Evolutionary conservation across 768 basidiomycete species (phyloP).

Genomic region (Kwoniella sp.): DNA sequence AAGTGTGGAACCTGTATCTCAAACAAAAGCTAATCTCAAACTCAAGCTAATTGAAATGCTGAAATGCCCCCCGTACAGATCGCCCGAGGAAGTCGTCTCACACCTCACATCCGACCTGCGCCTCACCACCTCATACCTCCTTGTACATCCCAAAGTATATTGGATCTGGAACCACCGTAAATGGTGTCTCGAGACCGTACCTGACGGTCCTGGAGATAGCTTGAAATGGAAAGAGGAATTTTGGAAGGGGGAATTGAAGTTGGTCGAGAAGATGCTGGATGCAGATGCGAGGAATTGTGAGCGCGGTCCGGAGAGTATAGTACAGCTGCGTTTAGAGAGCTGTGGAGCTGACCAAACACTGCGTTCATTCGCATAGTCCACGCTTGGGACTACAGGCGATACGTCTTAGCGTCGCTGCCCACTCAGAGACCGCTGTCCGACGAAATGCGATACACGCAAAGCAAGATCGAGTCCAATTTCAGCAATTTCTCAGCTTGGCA

Average conservation of each 20-base stretch:
- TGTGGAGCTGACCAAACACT: background rate
- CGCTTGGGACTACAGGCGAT: constrained; percentile 92
- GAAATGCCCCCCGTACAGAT: background rate
- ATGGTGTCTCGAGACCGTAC: constrained; percentile 90
- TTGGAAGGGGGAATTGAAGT: constrained; percentile 82
- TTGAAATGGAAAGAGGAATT: constrained; percentile 69
- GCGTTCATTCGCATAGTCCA: constrained; percentile 64
- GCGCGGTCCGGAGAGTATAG: too few species aligned
- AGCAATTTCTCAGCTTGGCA: constrained; percentile 99
- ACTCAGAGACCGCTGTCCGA: constrained; percentile 59
- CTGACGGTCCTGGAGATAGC: constrained; percentile 65
- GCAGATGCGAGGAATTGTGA: constrained; percentile 89
- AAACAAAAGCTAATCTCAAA: too few species aligned
- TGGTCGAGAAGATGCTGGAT: constrained; percentile 91
- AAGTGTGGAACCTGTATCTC: too few species aligned
- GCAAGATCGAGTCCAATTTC: constrained; percentile 90
- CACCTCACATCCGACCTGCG: constrained; percentile 72
- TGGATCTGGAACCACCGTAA: constrained; percentile 98
- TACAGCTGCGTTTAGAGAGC: background rate
- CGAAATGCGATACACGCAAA: constrained; percentile 83
- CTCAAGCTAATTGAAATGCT: too few species aligned
- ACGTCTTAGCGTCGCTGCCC: constrained; percentile 74
- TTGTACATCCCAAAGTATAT: constrained; percentile 89
- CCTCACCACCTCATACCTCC: constrained; percentile 78
- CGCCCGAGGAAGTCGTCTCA: constrained; percentile 64